These are phyloP conservation scores for Babesia sp. DNA, from an alignment of 169 alveolate species.

Conservation along the genomic window DNA sequence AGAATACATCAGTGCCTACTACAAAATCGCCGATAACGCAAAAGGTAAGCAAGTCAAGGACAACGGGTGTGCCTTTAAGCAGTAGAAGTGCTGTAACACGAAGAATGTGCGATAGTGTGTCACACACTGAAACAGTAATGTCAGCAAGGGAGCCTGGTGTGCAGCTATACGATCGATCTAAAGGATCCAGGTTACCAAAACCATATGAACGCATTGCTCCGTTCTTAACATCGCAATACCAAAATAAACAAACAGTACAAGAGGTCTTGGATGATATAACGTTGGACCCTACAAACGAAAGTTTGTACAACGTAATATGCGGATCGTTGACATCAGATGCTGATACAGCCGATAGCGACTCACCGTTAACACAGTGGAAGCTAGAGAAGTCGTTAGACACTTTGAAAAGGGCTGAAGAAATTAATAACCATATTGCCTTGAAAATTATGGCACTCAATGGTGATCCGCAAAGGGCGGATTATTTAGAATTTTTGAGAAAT, in stretches of 20 bases:
- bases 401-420: conserved; percentile 6
- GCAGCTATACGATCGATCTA: not conserved
- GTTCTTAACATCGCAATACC: not conserved
- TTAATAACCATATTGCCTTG: conserved; percentile 8
- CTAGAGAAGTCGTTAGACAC: conserved; percentile 7
- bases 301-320: conserved; percentile 1
- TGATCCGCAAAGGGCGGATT: not conserved
- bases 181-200: conserved; percentile 10
- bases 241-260: not conserved
- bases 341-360: not conserved
- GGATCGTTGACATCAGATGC: not conserved
- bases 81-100: not conserved
- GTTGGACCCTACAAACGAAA: conserved; percentile 3
- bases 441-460: not conserved
- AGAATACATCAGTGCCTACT: not conserved
- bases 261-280: conserved; percentile 6
- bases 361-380: not conserved
- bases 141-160: conserved; percentile 4
- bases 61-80: not conserved
- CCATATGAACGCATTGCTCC: conserved; percentile 4
- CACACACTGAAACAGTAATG: conserved; percentile 3
- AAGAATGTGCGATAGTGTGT: not conserved
- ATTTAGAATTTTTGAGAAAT: conserved; percentile 3
- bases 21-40: not conserved
- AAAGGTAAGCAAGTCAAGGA: conserved; percentile 1